These are phyloP conservation scores for Phylloporus sp. DNA, from an alignment of 768 basidiomycete genomes.

Conservation along the genomic window DNA sequence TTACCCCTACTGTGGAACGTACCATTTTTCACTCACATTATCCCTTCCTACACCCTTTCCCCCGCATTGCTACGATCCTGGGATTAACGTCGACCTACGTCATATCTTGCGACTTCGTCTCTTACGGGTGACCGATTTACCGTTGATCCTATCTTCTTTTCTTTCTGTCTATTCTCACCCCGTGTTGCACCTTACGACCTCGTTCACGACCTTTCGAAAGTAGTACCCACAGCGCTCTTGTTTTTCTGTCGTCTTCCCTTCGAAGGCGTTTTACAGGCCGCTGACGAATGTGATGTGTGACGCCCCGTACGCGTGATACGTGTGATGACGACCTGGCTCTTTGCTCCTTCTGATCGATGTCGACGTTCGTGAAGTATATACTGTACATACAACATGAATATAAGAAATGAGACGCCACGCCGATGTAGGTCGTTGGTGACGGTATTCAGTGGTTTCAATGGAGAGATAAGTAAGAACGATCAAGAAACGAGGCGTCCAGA, in stretches of 20 bases:
- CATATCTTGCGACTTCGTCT: not conserved
- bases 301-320: not conserved
- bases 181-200: constrained; percentile 5
- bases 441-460: too few relatives aligned
- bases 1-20: constrained; percentile 12
- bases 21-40: constrained; percentile 2
- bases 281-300: not conserved
- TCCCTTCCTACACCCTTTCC: too few relatives aligned
- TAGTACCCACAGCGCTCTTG: not conserved
- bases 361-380: too few relatives aligned
- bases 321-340: not conserved
- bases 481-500: too few relatives aligned
- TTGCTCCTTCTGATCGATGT: not conserved
- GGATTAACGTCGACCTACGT: constrained; percentile 7
- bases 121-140: not conserved
- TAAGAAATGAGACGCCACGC: too few relatives aligned
- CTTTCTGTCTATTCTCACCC: not conserved
- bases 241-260: not conserved
- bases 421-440: too few relatives aligned
- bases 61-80: constrained; percentile 6
- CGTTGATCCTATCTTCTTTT: not conserved
- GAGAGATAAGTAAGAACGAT: too few relatives aligned
- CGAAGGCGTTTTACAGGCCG: not conserved
- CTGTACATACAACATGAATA: too few relatives aligned
- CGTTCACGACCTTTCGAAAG: constrained; percentile 8